Conservation (phyloP, 2,329 filamentous ascomycete genomes). For the Aspergillus viridinutans region DNA sequence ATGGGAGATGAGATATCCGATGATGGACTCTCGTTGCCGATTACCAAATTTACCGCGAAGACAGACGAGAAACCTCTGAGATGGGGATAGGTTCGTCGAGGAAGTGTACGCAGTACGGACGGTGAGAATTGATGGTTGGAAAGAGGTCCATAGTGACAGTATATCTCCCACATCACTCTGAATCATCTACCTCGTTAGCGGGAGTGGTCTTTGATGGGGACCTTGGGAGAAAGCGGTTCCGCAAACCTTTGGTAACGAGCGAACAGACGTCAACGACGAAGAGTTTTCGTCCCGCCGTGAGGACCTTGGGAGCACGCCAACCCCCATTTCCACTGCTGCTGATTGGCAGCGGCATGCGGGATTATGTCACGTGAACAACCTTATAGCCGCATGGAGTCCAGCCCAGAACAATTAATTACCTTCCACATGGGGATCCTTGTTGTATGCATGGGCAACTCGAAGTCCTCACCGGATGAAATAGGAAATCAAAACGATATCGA, state of each 20-base stretch:
- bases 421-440: neutral
- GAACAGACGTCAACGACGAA: neutral
- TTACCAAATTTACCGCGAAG: neutral
- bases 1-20: neutral
- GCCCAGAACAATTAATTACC: neutral
- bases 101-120: neutral
- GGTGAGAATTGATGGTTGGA: neutral
- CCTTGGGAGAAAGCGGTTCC: slow-evolving; percentile 24
- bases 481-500: neutral
- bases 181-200: neutral
- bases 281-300: slow-evolving; percentile 14
- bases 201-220: slow-evolving; percentile 21
- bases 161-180: neutral
- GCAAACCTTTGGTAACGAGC: slow-evolving; percentile 18
- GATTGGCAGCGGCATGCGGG: slow-evolving; percentile 10
- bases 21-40: neutral
- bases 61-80: neutral
- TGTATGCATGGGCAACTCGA: neutral
- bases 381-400: neutral
- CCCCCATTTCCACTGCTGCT: slow-evolving; percentile 13
- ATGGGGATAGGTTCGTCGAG: neutral
- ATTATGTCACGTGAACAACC: neutral
- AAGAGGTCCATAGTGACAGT: slow-evolving; percentile 9
- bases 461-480: neutral
- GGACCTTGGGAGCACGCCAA: slow-evolving; percentile 30